Evolutionary conservation across 129 eudicot genomes (phyloP), one percentile per base, ranked within the genome.

Genomic region (Artemisia argyi): DNA sequence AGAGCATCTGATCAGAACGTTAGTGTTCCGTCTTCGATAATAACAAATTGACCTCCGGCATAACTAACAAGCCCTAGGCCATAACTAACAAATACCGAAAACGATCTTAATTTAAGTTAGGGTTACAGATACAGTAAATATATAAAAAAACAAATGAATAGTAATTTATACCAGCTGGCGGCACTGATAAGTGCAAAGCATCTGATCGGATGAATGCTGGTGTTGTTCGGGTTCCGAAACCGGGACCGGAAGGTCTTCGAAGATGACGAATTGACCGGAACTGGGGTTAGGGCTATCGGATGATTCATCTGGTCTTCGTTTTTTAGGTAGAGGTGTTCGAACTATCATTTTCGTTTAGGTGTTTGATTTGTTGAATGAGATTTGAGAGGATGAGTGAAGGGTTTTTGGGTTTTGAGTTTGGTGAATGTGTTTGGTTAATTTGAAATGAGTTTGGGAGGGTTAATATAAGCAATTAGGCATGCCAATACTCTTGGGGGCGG

Each of bases 161-260:
- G 1, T 0, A 30, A 30, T 4, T 35, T 35, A 39, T 44, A 90
- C 99, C 99, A 94, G 72, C 63, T 90, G 99, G 11, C 91, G 97
- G 79, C 97, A 94, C 66, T 94, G 99, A 50, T 94, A 94, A 60
- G 99, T 88, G 86, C 97, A 94, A 57, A 94, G 89, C 96, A 87
- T 80, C 58, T 90, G 96, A 28, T 90, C 91, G 18, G 46, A 39
- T 1, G 46, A 7, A 39, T 39, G 46, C 85, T 64, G 82, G 39
- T 78, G 82, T 7, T 79, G 83, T 35, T 84, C 87, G 16, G 77
- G 83, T 44, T 39, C 2, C 46, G 46, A 7, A 39, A 39, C 11
- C 11, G 65, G 65, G 3, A 60, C 81, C 66, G 85, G 87, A 11
- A 81, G 86, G 69, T 90, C 97, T 24, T 81, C 88, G 49, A 83